Base-by-base conservation (phyloP, 768 basidiomycete species). In the Scleroderma citrinum region DNA sequence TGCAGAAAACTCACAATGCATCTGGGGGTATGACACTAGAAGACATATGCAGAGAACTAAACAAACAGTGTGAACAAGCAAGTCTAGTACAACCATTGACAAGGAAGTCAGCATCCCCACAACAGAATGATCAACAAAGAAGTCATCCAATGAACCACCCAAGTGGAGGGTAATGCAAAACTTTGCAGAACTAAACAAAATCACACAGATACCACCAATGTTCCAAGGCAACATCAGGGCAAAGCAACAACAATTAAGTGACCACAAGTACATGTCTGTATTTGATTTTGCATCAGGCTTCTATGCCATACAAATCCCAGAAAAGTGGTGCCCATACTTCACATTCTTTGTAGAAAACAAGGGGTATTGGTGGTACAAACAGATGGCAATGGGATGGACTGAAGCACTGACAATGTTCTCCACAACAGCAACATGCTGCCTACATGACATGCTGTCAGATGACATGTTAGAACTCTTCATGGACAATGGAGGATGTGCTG, bases 1-100 rank as follows among this genome's bases (percentile, higher is more conserved):
- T 68, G 0, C 57, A 66, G 48, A 75, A 76, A 44, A 66, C 56
- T 5, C 67, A 70, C 23, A 57, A 66, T 7, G 56, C 56, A 0
- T 17, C 7, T 4, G 57, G 50, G 0, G 68, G 71, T 0, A 44
- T 73, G 1, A 56, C 63, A 0, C 26, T 67, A 0, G 67, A 69
- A 3, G 69, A 73, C 31, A 61, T 75, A 0, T 54, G 63, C 31
- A 60, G 64, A 29, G 13, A 30, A 0, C 58, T 71, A 3, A 72
- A 74, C 46, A 60, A 11, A 11, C 37, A 38, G 11, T 38, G 37
- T 7, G 1, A 4, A 2, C 4, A 21, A 0, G 17, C 19, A 1
- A 19, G 19, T 20, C 5, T 38, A n/a, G 5, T 7, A 21, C 37
- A 17, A 10, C 37, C 37, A n/a, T 38, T 10, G 10, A 3, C 7